Evolutionary conservation across 2,329 filamentous ascomycete species (phyloP).

Genomic region (Emmonsia crescens): DNA sequence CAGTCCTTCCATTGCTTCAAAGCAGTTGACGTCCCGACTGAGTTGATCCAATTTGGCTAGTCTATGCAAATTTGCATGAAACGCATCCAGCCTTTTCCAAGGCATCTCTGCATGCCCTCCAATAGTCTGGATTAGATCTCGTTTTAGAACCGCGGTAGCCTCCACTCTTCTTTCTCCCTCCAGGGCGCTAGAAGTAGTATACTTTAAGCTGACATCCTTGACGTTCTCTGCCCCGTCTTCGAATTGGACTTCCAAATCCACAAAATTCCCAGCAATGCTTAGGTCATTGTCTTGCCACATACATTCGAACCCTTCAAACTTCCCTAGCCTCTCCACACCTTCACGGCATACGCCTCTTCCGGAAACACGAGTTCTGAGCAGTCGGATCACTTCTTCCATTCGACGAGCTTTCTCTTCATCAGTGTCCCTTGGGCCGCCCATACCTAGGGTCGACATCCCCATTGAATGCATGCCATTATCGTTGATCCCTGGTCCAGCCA

Average conservation of each 20-base stretch:
- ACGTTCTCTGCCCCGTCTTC: constrained; percentile 30
- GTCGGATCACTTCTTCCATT: constrained; percentile 32
- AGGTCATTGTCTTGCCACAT: constrained; percentile 38
- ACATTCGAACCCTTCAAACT: constrained; percentile 36
- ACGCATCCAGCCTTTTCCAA: constrained; percentile 30
- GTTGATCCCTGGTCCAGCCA: constrained; percentile 27
- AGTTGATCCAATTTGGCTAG: constrained; percentile 35
- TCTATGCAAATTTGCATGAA: constrained; percentile 34
- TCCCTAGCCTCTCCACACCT: constrained; percentile 32
- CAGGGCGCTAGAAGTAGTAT: constrained; percentile 30
- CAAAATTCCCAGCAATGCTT: constrained; percentile 36
- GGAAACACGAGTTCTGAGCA: constrained; percentile 30
- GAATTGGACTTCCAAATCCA: constrained; percentile 38
- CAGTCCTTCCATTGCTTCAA: constrained; percentile 35
- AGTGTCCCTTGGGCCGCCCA: constrained; percentile 27
- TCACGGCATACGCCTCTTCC: constrained; percentile 36
- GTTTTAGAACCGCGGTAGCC: constrained; percentile 33
- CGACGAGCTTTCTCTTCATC: constrained; percentile 33
- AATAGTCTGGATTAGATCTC: constrained; percentile 26
- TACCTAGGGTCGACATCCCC: constrained; percentile 29
- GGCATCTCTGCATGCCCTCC: constrained; percentile 22
- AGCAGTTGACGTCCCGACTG: constrained; percentile 36
- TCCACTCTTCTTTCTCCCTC: constrained; percentile 33
- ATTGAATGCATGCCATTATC: constrained; percentile 30
- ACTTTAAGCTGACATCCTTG: constrained; percentile 33